Evolutionary conservation across 2,329 filamentous ascomycete genomes (phyloP).

Genomic region (Botrytis cinerea): DNA sequence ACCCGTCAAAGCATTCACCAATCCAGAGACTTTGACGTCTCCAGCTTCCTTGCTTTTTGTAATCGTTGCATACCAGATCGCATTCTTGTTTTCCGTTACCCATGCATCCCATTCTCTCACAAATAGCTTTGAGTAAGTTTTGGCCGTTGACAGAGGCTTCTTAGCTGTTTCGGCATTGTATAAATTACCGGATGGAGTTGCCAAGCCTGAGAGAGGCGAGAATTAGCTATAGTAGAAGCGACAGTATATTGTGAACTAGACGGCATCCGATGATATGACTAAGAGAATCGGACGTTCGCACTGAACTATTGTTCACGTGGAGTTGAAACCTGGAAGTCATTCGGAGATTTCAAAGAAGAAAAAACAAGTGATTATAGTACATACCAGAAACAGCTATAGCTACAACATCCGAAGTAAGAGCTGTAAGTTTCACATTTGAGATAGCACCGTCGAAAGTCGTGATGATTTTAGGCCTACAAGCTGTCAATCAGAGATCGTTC

Average conservation of each 20-base stretch:
- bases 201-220: conserved; percentile 49
- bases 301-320: background rate
- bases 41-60: conserved; percentile 38
- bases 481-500: conserved; percentile 17
- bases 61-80: conserved; percentile 72
- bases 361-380: background rate
- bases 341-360: background rate
- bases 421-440: conserved; percentile 60
- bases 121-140: conserved; percentile 73
- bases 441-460: conserved; percentile 53
- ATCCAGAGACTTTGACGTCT: conserved; percentile 43
- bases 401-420: conserved; percentile 51
- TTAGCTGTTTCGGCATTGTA: conserved; percentile 64
- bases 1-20: conserved; percentile 64
- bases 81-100: conserved; percentile 65
- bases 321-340: background rate
- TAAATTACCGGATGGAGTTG: conserved; percentile 68
- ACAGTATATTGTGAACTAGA: background rate
- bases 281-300: background rate
- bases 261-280: background rate
- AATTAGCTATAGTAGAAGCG: conserved; percentile 10
- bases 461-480: conserved; percentile 49
- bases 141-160: conserved; percentile 63
- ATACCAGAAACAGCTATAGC: conserved; percentile 55
- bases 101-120: conserved; percentile 85